Percentiles rank a stretch among this genome's conserved stretches.
Conservation (phyloP, 2,329 filamentous ascomycete genomes). For the Diaporthe citrichinensis region DNA sequence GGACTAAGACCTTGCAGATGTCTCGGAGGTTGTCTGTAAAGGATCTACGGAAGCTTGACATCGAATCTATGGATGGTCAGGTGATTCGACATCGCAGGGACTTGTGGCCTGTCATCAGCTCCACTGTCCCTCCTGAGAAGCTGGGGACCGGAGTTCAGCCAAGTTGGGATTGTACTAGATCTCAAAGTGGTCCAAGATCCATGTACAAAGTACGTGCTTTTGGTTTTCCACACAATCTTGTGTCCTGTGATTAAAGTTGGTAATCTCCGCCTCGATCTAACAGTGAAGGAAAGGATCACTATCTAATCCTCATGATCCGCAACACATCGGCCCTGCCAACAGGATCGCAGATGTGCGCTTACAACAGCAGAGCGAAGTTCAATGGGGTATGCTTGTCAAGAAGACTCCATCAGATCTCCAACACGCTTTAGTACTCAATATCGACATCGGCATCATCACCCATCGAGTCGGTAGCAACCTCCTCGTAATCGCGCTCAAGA, state of each 20-base stretch:
- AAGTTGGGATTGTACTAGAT: background rate
- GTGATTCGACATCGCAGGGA: background rate
- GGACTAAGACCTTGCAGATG: background rate
- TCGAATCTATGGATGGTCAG: background rate
- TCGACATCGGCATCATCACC: slow-evolving; percentile 88
- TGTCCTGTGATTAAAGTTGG: slow-evolving; percentile 42
- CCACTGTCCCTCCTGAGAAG: background rate
- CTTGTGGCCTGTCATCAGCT: background rate
- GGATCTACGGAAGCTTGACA: background rate
- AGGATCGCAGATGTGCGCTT: slow-evolving; percentile 13
- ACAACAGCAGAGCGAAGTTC: slow-evolving; percentile 37
- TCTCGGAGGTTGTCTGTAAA: background rate
- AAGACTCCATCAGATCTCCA: slow-evolving; percentile 38
- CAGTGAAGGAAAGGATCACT: slow-evolving; percentile 38
- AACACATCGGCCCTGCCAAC: slow-evolving; percentile 11
- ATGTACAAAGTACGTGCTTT: slow-evolving; percentile 35
- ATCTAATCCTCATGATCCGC: slow-evolving; percentile 39
- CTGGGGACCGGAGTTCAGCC: background rate
- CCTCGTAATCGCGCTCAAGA: slow-evolving; percentile 98
- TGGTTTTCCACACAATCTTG: slow-evolving; percentile 41
- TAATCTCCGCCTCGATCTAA: slow-evolving; percentile 41
- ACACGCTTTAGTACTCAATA: slow-evolving; percentile 84
- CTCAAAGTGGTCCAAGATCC: background rate
- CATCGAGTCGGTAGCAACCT: slow-evolving; percentile 94
- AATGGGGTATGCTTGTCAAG: slow-evolving; percentile 40